Evolutionary conservation across 2,329 filamentous ascomycete genomes (phyloP).

Genomic region (Bipolaris victoriae): DNA sequence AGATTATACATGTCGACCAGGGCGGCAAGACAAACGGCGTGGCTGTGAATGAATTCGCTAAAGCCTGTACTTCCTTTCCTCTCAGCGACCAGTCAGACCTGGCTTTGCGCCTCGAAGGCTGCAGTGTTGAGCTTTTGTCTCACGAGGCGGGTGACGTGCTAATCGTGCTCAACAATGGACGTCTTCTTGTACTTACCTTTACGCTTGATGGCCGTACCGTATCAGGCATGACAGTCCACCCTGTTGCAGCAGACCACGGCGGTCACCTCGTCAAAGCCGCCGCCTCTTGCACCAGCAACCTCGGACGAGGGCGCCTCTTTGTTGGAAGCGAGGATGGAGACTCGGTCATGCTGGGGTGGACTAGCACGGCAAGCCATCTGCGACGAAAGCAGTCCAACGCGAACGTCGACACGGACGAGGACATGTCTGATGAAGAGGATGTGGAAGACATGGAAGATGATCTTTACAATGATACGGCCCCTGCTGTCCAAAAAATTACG

Average conservation of each 20-base stretch:
- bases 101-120: constrained; percentile 79
- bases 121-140: constrained; percentile 76
- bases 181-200: constrained; percentile 78
- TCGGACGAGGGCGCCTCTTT: constrained; percentile 76
- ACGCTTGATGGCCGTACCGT: constrained; percentile 89
- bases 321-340: constrained; percentile 84
- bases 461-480: constrained; percentile 66
- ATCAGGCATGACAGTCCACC: constrained; percentile 78
- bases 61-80: constrained; percentile 79
- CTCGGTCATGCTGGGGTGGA: constrained; percentile 82
- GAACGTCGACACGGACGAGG: constrained; percentile 60
- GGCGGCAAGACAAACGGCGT: constrained; percentile 92
- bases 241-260: constrained; percentile 67
- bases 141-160: constrained; percentile 81
- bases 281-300: constrained; percentile 71
- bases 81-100: constrained; percentile 86
- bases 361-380: constrained; percentile 63
- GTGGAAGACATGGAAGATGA: constrained; percentile 64
- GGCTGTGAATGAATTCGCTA: constrained; percentile 89
- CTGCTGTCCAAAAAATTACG: constrained; percentile 50
- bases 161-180: constrained; percentile 78
- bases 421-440: constrained; percentile 61
- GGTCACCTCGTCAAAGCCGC: constrained; percentile 66
- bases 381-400: constrained; percentile 67
- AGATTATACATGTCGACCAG: constrained; percentile 94